phyloP scores from a whole-genome alignment of 73 alveolate genomes.

The Paramecium tetraurelia region DNA sequence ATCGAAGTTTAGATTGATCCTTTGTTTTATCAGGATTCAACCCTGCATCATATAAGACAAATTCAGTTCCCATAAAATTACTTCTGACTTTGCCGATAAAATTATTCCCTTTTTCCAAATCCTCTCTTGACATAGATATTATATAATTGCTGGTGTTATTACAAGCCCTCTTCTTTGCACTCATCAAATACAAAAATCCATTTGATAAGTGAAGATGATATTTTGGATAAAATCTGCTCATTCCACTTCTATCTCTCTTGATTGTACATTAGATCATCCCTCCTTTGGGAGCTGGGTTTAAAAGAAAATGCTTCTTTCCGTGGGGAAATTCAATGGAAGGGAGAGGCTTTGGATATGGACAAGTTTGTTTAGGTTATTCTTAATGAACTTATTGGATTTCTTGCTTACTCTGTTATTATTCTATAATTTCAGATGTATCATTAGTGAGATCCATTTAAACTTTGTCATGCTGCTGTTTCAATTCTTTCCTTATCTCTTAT shows the following conservation, averaged over 20 bases:
- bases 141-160: slow-evolving; percentile 82
- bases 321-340: neutral
- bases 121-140: slow-evolving; percentile 75
- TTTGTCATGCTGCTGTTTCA: neutral
- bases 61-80: slow-evolving; percentile 91
- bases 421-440: neutral
- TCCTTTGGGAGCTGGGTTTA: slow-evolving; percentile 66
- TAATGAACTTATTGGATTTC: neutral
- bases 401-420: neutral
- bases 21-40: slow-evolving; percentile 84
- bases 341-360: slow-evolving; percentile 30
- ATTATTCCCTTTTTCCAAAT: slow-evolving; percentile 67
- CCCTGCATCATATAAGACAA: slow-evolving; percentile 77
- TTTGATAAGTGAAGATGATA: slow-evolving; percentile 79
- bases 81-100: slow-evolving; percentile 86
- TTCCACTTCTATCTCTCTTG: slow-evolving; percentile 78
- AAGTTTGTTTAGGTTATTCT: slow-evolving; percentile 15
- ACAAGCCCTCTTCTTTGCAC: slow-evolving; percentile 83
- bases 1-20: slow-evolving; percentile 64
- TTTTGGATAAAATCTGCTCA: slow-evolving; percentile 78
- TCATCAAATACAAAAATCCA: slow-evolving; percentile 78
- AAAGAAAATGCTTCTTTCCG: slow-evolving; percentile 63
- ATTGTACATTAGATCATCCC: slow-evolving; percentile 77
- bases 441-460: neutral
- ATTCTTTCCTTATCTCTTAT: neutral